Evolutionary conservation across 2,329 filamentous ascomycete genomes (phyloP).

Genomic region (Diaporthe vaccinii): DNA sequence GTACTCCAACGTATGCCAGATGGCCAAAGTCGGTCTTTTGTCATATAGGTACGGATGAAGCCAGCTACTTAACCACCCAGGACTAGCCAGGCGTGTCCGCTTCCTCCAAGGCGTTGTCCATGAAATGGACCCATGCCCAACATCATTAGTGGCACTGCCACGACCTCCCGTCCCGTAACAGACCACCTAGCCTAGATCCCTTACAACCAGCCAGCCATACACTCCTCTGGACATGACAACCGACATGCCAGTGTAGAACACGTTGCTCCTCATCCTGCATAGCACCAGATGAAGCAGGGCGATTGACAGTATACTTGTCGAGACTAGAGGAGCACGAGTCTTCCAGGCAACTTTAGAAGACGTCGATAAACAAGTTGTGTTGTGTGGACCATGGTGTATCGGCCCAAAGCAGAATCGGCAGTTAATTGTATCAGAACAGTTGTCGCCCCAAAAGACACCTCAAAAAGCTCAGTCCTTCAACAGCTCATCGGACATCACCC

Average conservation of each 20-base stretch:
- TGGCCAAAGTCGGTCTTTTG: not conserved
- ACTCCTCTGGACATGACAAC: too few relatives aligned
- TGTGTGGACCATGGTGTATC: not conserved
- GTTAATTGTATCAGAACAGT: slow-evolving; percentile 2
- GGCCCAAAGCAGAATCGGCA: slow-evolving; percentile 8
- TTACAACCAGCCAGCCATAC: too few relatives aligned
- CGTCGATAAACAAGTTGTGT: not conserved
- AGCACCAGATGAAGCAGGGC: not conserved
- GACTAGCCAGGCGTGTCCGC: not conserved
- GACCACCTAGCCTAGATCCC: too few relatives aligned
- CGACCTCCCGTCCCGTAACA: not conserved
- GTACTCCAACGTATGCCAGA: not conserved
- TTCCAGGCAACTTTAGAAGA: not conserved
- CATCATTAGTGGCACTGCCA: not conserved
- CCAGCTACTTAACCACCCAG: not conserved
- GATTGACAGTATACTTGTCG: not conserved
- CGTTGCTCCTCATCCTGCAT: not conserved
- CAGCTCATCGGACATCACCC: not conserved
- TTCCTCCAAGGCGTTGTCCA: not conserved
- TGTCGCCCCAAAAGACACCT: slow-evolving; percentile 5
- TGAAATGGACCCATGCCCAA: not conserved
- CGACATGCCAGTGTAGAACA: not conserved
- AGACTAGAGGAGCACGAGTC: not conserved
- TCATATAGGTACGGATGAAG: not conserved
- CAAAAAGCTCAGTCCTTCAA: not conserved